These are phyloP conservation scores for Penicillium canariense DNA, from an alignment of 495 filamentous ascomycete genomes.

Conservation along the genomic window DNA sequence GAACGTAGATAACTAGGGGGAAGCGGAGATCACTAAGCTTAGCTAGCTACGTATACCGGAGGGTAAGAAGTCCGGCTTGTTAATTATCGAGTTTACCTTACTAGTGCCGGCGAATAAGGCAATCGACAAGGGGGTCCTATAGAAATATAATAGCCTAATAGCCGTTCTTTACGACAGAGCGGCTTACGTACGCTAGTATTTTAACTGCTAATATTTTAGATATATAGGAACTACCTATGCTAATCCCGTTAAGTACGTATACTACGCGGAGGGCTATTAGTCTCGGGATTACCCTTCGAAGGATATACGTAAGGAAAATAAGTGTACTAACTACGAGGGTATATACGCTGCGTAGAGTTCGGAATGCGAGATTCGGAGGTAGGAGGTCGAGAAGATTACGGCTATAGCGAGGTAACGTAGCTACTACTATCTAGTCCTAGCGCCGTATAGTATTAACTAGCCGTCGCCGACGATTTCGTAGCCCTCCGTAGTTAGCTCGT, in stretches of 20 bases:
- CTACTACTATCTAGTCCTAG: background rate
- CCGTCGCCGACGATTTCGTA: background rate
- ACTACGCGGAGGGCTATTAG: background rate
- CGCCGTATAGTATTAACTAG: background rate
- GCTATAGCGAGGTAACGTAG: background rate
- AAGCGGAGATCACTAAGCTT: background rate
- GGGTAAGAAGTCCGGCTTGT: background rate
- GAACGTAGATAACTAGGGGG: background rate
- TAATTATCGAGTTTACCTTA: background rate
- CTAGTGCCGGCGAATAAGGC: background rate
- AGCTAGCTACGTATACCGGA: background rate
- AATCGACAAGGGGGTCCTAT: background rate
- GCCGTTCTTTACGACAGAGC: background rate
- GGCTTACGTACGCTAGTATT: background rate
- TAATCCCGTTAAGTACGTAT: background rate
- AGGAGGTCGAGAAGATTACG: background rate
- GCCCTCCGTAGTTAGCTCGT: background rate
- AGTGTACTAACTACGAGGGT: slow-evolving; percentile 5
- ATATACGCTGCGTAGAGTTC: background rate
- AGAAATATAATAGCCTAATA: background rate
- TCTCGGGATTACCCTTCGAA: background rate
- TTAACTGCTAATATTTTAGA: slow-evolving; percentile 2
- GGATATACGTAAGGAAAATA: background rate
- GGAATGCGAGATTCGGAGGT: background rate
- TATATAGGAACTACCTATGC: slow-evolving; percentile 8